Conservation (phyloP, 768 basidiomycete genomes). For the Zangia roseola region DNA sequence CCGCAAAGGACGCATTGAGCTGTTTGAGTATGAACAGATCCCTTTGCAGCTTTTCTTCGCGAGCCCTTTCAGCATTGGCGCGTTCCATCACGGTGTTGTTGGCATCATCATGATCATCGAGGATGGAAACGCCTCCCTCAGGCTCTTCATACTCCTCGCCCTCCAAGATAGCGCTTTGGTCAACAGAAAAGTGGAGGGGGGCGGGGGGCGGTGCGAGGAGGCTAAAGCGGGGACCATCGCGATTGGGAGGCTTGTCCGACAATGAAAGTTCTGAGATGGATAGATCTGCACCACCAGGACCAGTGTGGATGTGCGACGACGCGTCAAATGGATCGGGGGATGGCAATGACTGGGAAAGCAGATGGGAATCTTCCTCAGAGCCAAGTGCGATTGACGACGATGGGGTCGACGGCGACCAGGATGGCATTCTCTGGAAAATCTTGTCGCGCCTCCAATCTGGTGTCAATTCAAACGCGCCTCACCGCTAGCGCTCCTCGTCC, state of each 20-base stretch:
- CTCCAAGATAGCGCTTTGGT: conserved; percentile 28
- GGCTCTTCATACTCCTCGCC: conserved; percentile 23
- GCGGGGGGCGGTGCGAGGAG: conserved; percentile 31
- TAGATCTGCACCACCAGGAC: conserved; percentile 48
- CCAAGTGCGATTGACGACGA: conserved; percentile 27
- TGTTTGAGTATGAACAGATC: conserved; percentile 74
- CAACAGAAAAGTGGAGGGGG: conserved; percentile 12
- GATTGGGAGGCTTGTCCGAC: conserved; percentile 30
- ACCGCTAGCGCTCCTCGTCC: too few relatives aligned
- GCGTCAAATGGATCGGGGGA: conserved; percentile 31
- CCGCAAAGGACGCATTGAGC: conserved; percentile 66
- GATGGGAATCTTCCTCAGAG: conserved; percentile 33
- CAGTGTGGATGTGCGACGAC: conserved; percentile 35
- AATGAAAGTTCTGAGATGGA: conserved; percentile 58
- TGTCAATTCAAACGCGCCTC: too few relatives aligned
- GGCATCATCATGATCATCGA: conserved; percentile 13
- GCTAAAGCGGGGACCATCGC: conserved; percentile 33
- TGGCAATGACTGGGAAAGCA: conserved; percentile 49
- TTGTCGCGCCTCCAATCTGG: background rate
- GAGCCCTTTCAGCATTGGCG: conserved; percentile 32
- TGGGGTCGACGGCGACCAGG: conserved; percentile 32
- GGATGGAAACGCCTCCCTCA: conserved; percentile 3
- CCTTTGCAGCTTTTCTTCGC: conserved; percentile 73
- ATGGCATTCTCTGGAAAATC: conserved; percentile 19
- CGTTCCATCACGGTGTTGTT: conserved; percentile 27